Conservation (phyloP, 306 rosid genomes). For the Chamaecrista fasciculata region DNA sequence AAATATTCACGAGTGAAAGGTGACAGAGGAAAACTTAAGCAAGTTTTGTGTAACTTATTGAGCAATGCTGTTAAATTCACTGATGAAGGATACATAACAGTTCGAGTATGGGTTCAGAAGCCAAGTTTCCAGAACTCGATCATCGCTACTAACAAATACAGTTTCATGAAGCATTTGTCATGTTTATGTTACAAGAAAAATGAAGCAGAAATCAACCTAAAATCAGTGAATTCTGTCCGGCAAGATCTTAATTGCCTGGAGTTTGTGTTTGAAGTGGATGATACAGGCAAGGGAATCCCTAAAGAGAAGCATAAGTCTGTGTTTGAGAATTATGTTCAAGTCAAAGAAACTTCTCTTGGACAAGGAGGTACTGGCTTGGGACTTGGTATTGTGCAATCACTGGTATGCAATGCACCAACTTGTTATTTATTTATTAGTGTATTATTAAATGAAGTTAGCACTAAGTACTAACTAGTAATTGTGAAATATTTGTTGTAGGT, state of each 20-base stretch:
- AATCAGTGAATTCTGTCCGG: conserved; percentile 31
- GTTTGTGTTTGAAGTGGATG: conserved; percentile 78
- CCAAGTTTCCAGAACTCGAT: conserved; percentile 43
- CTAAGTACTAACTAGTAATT: not conserved
- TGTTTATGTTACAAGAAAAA: conserved; percentile 41
- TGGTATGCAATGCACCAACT: conserved; percentile 47
- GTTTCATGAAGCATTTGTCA: conserved; percentile 23
- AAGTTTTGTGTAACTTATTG: conserved; percentile 61
- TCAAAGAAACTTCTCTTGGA: conserved; percentile 55
- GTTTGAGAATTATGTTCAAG: conserved; percentile 78
- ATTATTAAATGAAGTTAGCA: not conserved
- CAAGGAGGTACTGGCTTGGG: conserved; percentile 89
- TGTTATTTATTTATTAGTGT: not conserved
- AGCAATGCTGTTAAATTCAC: conserved; percentile 89
- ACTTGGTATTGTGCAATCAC: conserved; percentile 83
- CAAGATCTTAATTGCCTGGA: conserved; percentile 45
- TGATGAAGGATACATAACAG: conserved; percentile 54
- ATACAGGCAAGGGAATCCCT: conserved; percentile 87
- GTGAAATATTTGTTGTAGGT: conserved; percentile 42
- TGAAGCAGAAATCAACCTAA: conserved; percentile 14
- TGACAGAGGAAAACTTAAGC: conserved; percentile 77
- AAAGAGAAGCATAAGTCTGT: conserved; percentile 60
- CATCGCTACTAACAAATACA: conserved; percentile 24
- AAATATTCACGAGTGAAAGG: conserved; percentile 56
- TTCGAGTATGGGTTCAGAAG: conserved; percentile 63